These are phyloP conservation scores for Eimeria nieschulzi DNA, from an alignment of 169 alveolate species.

Conservation along the genomic window DNA sequence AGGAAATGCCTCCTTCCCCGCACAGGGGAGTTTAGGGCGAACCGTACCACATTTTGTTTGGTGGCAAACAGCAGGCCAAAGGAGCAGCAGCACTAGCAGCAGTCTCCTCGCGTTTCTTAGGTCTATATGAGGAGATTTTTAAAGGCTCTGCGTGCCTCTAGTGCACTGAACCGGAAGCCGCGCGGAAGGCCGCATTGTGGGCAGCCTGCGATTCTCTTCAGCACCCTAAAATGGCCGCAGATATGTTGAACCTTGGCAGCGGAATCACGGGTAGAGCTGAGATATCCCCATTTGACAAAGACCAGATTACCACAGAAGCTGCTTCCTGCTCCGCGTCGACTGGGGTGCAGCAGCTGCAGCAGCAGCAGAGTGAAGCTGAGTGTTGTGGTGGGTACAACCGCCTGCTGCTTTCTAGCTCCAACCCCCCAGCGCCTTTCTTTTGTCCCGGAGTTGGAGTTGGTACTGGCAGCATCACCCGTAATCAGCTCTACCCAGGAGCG, in stretches of 20 bases:
- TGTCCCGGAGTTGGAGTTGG: background rate
- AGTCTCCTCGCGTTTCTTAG: background rate
- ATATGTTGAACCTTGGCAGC: background rate
- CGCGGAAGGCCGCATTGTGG: background rate
- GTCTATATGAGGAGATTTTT: background rate
- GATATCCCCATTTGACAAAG: conserved; percentile 5
- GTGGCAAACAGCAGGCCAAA: no score
- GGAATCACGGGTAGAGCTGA: background rate
- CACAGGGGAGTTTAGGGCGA: no score
- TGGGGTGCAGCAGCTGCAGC: background rate
- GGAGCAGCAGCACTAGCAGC: background rate
- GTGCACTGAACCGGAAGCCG: background rate
- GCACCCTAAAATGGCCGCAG: background rate
- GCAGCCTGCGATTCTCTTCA: background rate
- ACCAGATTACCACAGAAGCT: background rate
- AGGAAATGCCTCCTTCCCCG: no score
- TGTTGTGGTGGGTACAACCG: no score
- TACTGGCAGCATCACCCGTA: no score
- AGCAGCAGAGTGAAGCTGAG: background rate
- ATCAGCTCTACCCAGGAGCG: no score
- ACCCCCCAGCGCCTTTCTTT: background rate
- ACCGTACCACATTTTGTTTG: no score
- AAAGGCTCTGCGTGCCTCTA: background rate
- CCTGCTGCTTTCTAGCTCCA: background rate
- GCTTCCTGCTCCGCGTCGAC: background rate